Percentiles rank a stretch among this genome's conserved stretches.
Evolutionary conservation across 31 red algal species (phyloP).

Genomic region (Bonnemaisonia californica): DNA sequence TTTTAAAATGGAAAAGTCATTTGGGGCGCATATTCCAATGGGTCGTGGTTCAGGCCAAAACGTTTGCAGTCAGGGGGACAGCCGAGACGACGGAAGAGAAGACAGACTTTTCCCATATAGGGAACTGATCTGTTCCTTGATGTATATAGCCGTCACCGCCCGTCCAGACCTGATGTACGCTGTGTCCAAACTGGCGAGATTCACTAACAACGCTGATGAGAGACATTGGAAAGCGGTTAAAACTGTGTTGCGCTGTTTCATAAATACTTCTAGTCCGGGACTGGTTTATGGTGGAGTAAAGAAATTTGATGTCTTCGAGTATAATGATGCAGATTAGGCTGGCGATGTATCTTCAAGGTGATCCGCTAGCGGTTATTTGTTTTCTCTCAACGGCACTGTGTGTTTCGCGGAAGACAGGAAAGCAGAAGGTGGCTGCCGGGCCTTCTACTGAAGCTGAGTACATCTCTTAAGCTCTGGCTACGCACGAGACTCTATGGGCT

Average conservation of each 20-base stretch:
- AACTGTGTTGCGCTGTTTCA: not conserved
- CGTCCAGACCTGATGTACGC: no score
- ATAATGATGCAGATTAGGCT: conserved; percentile 35
- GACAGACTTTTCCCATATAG: no score
- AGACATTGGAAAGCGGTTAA: conserved; percentile 16
- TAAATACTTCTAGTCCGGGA: not conserved
- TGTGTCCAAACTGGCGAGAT: no score
- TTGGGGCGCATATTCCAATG: no score
- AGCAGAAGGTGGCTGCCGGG: conserved; percentile 30
- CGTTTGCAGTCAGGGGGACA: no score
- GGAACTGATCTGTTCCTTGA: no score
- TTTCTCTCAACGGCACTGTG: conserved; percentile 6
- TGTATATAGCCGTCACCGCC: no score
- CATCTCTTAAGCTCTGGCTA: conserved; percentile 25
- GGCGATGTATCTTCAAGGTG: conserved; percentile 30
- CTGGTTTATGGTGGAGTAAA: not conserved
- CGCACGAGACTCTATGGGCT: conserved; percentile 27
- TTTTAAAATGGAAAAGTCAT: no score
- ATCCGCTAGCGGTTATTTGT: conserved; percentile 43
- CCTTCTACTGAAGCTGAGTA: no score
- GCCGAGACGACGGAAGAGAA: no score
- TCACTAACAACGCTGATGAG: no score
- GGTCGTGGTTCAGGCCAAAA: no score
- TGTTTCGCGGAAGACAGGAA: conserved; percentile 46
- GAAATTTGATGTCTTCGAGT: not conserved